These are phyloP conservation scores for Claviceps cyperi DNA, from an alignment of 2,329 filamentous ascomycete species.

Conservation along the genomic window DNA sequence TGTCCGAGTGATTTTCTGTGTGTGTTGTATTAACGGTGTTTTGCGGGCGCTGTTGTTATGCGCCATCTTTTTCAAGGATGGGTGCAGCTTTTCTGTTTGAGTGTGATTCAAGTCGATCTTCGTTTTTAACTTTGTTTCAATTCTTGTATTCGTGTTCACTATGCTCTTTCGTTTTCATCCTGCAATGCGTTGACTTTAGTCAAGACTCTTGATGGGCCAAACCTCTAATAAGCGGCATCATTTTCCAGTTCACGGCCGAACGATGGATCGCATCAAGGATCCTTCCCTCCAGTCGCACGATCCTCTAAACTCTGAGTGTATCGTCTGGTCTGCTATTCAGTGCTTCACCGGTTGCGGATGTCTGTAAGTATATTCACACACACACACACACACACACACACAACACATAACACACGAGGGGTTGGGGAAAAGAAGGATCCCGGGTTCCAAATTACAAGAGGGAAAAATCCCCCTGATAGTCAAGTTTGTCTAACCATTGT, in stretches of 20 bases:
- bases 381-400: no score
- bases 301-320: constrained; percentile 27
- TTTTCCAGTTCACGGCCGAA: constrained; percentile 26
- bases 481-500: not conserved
- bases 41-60: not conserved
- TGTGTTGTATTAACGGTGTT: not conserved
- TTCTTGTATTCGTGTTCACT: not conserved
- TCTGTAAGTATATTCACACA: constrained; percentile 19
- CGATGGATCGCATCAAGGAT: constrained; percentile 29
- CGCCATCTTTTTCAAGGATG: no score
- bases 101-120: no score
- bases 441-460: no score
- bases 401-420: no score
- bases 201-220: no score
- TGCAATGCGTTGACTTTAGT: no score
- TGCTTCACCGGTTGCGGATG: constrained; percentile 28
- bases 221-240: no score
- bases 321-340: constrained; percentile 24
- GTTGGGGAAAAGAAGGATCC: no score
- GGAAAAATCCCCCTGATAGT: no score
- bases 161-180: not conserved
- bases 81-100: no score
- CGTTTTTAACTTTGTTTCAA: not conserved
- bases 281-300: constrained; percentile 25
- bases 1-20: not conserved